A percentile compares a stretch with the other conserved stretches of the same genome.
Evolutionary conservation across 1,284 basidiomycete genomes (phyloP).

Genomic region (Cryptococcus hybrid): DNA sequence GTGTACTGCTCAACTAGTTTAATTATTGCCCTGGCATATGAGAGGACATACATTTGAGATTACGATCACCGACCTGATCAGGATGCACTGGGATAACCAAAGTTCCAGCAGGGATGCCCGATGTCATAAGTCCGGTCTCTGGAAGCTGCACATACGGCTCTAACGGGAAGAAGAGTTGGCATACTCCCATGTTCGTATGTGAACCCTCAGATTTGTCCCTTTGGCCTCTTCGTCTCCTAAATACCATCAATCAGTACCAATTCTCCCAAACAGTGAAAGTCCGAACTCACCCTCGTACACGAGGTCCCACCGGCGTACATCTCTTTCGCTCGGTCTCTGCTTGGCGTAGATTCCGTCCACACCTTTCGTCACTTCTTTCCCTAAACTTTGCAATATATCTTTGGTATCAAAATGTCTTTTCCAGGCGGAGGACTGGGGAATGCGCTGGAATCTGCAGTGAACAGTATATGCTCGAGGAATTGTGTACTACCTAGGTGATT

Average conservation of each 20-base stretch:
- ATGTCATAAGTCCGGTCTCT: slow-evolving; percentile 20
- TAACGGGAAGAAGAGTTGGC: slow-evolving; percentile 24
- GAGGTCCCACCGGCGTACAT: slow-evolving; percentile 9
- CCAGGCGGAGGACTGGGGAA: slow-evolving; percentile 32
- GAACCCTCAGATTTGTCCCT: slow-evolving; percentile 21
- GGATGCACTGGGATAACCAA: slow-evolving; percentile 40
- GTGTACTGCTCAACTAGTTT: slow-evolving; percentile 21
- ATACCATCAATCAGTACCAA: background rate
- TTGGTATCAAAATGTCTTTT: slow-evolving; percentile 12
- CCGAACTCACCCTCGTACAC: slow-evolving; percentile 9
- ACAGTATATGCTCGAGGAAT: slow-evolving; percentile 25
- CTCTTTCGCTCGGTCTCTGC: background rate
- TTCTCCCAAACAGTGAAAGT: background rate
- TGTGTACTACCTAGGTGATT: background rate
- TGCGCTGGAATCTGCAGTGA: slow-evolving; percentile 33
- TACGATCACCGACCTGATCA: slow-evolving; percentile 23
- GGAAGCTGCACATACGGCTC: slow-evolving; percentile 38
- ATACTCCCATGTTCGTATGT: slow-evolving; percentile 21
- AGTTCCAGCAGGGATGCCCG: slow-evolving; percentile 25
- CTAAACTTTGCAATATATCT: slow-evolving; percentile 22
- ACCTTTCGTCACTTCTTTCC: slow-evolving; percentile 25
- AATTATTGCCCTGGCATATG: background rate
- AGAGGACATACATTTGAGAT: slow-evolving; percentile 26
- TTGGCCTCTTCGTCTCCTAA: slow-evolving; percentile 2
- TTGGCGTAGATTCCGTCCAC: slow-evolving; percentile 32